Evolutionary conservation across 257 asterid genomes (phyloP).

Genomic region (Scutellaria minor): DNA sequence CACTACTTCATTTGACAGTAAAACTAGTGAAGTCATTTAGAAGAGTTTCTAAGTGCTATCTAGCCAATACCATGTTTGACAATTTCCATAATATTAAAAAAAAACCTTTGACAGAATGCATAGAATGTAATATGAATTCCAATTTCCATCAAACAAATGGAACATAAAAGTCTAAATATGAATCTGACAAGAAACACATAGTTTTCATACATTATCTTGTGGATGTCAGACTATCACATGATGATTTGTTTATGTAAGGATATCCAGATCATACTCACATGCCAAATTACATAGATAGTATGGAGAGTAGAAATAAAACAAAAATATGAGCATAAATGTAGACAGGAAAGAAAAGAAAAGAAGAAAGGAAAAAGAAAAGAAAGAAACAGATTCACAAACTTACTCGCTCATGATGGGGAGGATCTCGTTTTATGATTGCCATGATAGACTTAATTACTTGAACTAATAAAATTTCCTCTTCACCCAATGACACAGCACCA

Average conservation of each 20-base stretch:
- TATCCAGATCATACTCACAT: conserved; percentile 22
- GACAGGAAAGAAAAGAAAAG: not conserved
- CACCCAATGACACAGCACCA: conserved; percentile 53
- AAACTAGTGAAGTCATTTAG: conserved; percentile 10
- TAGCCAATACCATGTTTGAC: conserved; percentile 9
- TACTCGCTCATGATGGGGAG: conserved; percentile 78
- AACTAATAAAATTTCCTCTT: conserved; percentile 73
- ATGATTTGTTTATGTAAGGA: conserved; percentile 14
- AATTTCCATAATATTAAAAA: conserved; percentile 1
- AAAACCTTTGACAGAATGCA: not conserved
- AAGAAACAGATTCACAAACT: conserved; percentile 32
- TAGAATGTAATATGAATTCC: not conserved
- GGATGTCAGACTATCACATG: conserved; percentile 2
- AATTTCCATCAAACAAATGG: conserved; percentile 11
- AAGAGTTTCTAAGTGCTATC: not conserved
- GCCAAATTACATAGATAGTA: conserved; percentile 1
- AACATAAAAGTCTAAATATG: not conserved
- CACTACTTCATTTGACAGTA: not conserved
- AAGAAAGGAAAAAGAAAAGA: not conserved
- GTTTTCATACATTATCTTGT: not conserved
- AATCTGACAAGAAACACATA: conserved; percentile 7
- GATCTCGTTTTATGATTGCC: conserved; percentile 77
- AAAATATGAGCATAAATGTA: conserved; percentile 27
- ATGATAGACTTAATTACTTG: conserved; percentile 87
- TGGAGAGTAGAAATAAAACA: conserved; percentile 3